phyloP scores from a whole-genome alignment of 2,329 filamentous ascomycete genomes.

The Penicillium sp. region DNA sequence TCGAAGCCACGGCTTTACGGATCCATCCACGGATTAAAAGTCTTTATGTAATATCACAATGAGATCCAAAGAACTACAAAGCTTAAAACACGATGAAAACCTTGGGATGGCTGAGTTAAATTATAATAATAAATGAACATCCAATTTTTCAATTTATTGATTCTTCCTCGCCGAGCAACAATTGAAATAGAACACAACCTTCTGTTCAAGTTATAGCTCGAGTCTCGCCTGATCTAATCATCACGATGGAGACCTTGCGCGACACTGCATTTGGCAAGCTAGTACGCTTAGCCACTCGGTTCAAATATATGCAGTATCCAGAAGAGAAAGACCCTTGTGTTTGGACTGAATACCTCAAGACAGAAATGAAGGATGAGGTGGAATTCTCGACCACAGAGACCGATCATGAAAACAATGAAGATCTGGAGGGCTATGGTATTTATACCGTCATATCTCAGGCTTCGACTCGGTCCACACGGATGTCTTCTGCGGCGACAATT shows the following conservation, averaged over 20 bases:
- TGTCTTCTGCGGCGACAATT: background rate
- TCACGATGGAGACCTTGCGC: conserved; percentile 16
- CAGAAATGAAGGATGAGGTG: conserved; percentile 7
- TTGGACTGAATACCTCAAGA: conserved; percentile 17
- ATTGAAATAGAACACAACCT: background rate
- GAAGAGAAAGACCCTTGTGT: conserved; percentile 15
- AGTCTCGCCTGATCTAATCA: background rate
- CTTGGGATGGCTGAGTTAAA: background rate
- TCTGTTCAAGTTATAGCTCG: background rate
- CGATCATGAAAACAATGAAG: conserved; percentile 7
- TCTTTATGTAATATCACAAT: background rate
- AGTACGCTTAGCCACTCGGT: conserved; percentile 14
- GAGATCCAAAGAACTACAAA: background rate
- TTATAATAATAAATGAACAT: background rate
- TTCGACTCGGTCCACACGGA: conserved; percentile 4
- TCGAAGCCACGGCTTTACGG: background rate
- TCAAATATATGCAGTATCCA: conserved; percentile 15
- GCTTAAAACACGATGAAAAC: background rate
- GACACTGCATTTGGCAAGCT: conserved; percentile 26
- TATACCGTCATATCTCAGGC: conserved; percentile 22
- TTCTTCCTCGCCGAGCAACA: background rate
- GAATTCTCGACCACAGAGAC: background rate
- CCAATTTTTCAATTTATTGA: too few relatives aligned
- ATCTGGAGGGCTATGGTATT: conserved; percentile 12
- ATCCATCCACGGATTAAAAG: background rate